Evolutionary conservation across 1,284 basidiomycete species (phyloP).

Genomic region (Heterobasidion parviporum): DNA sequence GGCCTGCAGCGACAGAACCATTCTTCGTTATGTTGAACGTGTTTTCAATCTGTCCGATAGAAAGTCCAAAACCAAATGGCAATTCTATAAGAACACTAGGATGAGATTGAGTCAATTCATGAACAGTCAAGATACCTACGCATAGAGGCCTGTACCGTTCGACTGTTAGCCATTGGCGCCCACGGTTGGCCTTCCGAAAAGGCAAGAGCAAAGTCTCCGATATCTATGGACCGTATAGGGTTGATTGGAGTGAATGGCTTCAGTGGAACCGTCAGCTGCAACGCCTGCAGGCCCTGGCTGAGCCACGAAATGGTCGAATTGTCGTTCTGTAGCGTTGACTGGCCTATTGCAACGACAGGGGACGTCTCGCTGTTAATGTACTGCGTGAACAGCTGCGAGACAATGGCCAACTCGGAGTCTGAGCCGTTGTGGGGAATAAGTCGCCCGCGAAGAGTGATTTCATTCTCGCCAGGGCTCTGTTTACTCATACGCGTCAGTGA

Average conservation of each 20-base stretch:
- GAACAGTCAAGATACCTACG: constrained; percentile 23
- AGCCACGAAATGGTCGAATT: constrained; percentile 61
- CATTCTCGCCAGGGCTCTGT: constrained; percentile 48
- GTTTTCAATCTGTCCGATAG: constrained; percentile 63
- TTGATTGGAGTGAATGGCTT: constrained; percentile 40
- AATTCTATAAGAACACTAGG: constrained; percentile 32
- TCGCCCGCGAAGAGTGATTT: constrained; percentile 53
- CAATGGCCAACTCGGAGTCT: constrained; percentile 34
- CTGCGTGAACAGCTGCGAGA: constrained; percentile 65
- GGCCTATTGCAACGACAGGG: constrained; percentile 52
- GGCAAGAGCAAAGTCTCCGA: constrained; percentile 52
- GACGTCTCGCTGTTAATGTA: constrained; percentile 65
- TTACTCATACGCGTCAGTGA: neutral
- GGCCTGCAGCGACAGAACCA: constrained; percentile 40
- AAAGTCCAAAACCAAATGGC: constrained; percentile 70
- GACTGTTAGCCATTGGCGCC: constrained; percentile 50
- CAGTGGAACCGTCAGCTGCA: constrained; percentile 57
- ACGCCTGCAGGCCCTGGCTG: constrained; percentile 48
- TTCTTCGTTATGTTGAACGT: constrained; percentile 53
- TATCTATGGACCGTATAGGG: constrained; percentile 62
- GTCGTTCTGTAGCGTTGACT: constrained; percentile 48
- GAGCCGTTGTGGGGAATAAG: constrained; percentile 48
- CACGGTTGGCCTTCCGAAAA: constrained; percentile 54
- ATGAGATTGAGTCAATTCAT: neutral
- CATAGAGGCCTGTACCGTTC: constrained; percentile 51